Evolutionary conservation across 805 yeast species (phyloP).

Genomic region (Pichia pseudocactophila): DNA sequence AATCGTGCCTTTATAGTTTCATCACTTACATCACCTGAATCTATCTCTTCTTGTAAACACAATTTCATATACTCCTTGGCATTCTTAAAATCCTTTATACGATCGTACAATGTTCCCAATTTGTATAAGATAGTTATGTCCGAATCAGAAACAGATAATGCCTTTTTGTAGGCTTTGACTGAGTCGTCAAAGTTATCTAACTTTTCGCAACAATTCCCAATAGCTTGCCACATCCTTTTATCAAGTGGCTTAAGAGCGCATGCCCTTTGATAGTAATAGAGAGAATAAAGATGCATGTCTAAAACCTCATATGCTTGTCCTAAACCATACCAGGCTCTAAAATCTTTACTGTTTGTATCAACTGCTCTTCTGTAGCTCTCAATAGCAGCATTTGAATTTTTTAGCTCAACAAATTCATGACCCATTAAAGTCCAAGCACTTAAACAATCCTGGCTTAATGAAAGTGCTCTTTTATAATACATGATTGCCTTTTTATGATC

Average conservation of each 20-base stretch:
- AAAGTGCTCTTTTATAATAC: conserved; percentile 84
- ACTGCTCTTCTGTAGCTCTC: conserved; percentile 92
- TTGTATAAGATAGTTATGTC: conserved; percentile 53
- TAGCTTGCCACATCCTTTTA: conserved; percentile 92
- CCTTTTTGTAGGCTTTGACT: conserved; percentile 72
- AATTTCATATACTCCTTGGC: conserved; percentile 57
- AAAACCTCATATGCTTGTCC: conserved; percentile 97
- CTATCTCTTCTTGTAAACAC: conserved; percentile 54
- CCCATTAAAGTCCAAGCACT: conserved; percentile 99
- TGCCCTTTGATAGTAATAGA: conserved; percentile 88
- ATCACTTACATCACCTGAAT: conserved; percentile 56
- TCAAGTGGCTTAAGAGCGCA: conserved; percentile 83
- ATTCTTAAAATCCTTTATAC: conserved; percentile 39
- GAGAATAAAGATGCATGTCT: conserved; percentile 88
- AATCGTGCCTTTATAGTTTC: conserved; percentile 73
- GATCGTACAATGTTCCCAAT: conserved; percentile 60
- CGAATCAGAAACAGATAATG: conserved; percentile 45
- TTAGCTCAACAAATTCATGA: conserved; percentile 93
- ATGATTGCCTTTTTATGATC: conserved; percentile 93
- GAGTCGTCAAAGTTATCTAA: conserved; percentile 64
- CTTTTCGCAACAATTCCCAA: conserved; percentile 83
- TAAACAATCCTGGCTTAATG: conserved; percentile 68
- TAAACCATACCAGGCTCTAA: conserved; percentile 95
- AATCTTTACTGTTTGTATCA: conserved; percentile 80
- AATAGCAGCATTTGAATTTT: conserved; percentile 95